Percentiles rank a stretch among this genome's conserved stretches.
Evolutionary conservation across 2,329 filamentous ascomycete genomes (phyloP).

Genomic region (Drechslerella coelobrocha): DNA sequence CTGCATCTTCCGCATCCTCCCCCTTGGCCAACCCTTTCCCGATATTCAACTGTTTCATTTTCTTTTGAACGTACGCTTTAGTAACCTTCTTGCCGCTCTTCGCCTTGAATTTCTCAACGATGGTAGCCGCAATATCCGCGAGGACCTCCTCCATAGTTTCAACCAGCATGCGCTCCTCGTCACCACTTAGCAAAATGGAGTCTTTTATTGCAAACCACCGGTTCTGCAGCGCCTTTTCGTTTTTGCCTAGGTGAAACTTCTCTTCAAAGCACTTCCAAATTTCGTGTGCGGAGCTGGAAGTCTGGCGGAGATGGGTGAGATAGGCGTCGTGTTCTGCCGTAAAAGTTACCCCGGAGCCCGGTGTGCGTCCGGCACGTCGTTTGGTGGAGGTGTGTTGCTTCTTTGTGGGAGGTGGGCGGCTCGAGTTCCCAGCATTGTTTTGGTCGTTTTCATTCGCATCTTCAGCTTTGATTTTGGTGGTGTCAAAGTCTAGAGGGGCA

Average conservation of each 20-base stretch:
- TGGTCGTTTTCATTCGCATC: no score
- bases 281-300: not conserved
- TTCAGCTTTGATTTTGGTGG: no score
- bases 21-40: not conserved
- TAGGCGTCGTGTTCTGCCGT: slow-evolving; percentile 28
- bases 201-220: slow-evolving; percentile 37
- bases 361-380: not conserved
- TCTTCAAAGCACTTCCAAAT: slow-evolving; percentile 16
- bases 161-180: slow-evolving; percentile 5
- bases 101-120: slow-evolving; percentile 13
- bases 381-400: no score
- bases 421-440: no score
- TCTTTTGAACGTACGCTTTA: slow-evolving; percentile 28
- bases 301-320: slow-evolving; percentile 8
- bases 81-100: slow-evolving; percentile 27
- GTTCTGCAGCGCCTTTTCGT: slow-evolving; percentile 6
- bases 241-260: slow-evolving; percentile 23
- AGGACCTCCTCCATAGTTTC: slow-evolving; percentile 19
- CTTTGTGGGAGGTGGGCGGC: no score
- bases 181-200: slow-evolving; percentile 1
- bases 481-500: no score
- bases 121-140: slow-evolving; percentile 12
- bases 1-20: slow-evolving; percentile 1
- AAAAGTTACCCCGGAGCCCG: not conserved
- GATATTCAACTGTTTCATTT: slow-evolving; percentile 9